Percentiles rank a stretch among this genome's conserved stretches.
Conservation (phyloP, 805 yeast genomes). For the Starmerella sirachaensis region DNA sequence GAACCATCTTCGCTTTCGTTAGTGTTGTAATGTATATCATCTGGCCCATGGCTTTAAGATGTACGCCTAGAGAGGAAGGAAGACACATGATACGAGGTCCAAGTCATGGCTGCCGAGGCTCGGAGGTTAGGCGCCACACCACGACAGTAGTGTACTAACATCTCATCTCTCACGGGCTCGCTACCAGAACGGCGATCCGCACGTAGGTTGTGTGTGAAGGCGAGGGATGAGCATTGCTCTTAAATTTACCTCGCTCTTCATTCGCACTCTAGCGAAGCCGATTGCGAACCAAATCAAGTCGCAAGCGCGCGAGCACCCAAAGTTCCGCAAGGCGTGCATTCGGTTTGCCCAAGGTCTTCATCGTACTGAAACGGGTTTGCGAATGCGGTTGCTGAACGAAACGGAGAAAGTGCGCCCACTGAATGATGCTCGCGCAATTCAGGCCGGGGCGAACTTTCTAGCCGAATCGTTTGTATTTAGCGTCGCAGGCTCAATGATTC, state of each 20-base stretch:
- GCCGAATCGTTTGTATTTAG: constrained; percentile 67
- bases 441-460: constrained; percentile 65
- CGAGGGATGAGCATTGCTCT: constrained; percentile 59
- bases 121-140: no score
- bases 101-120: no score
- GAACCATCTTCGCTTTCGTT: no score
- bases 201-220: no score
- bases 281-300: constrained; percentile 57
- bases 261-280: constrained; percentile 70
- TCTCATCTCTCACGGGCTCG: no score
- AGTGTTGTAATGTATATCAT: no score
- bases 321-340: constrained; percentile 52
- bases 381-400: constrained; percentile 46
- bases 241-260: constrained; percentile 57
- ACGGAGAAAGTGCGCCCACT: constrained; percentile 55
- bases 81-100: no score
- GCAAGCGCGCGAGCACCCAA: constrained; percentile 62
- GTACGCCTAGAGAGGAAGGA: no score
- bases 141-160: no score
- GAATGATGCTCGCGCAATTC: constrained; percentile 71
- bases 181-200: no score
- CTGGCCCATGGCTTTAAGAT: no score
- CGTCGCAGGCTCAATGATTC: constrained; percentile 65
- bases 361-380: constrained; percentile 47
- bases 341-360: constrained; percentile 62